Evolutionary conservation across 192 early-diverging fungal species (phyloP), one percentile per base, ranked within the genome.

Genomic region (Rhizophlyctis rosea): DNA sequence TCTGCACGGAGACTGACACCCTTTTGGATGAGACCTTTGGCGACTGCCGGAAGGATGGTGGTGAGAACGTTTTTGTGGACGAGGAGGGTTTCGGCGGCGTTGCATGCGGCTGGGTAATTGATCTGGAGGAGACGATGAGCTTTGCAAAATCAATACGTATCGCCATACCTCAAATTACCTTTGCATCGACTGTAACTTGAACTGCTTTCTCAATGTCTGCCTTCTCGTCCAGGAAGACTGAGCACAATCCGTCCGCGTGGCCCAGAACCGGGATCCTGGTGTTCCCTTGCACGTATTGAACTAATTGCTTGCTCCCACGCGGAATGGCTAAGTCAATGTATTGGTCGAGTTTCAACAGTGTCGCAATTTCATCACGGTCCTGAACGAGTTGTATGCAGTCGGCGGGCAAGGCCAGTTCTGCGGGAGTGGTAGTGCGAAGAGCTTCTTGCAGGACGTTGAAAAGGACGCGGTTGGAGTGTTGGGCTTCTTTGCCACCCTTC

Each of bases 251-350:
- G 75, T 99, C 97, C 31, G 97, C 97, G 67, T 99, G 97, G 47
- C 97, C 97, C 29, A 99, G 81, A n/a, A 99, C 97, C 28, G 97
- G 97, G 61, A 99, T 99, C 90, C 87, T 80, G 16, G 96, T 98
- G 69, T 88, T 88, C 54, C 87, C 88, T 70, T 96, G 91, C 51
- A 98, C 91, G 70, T 92, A 85, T 33, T 87, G 85, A 44, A 99
- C 95, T 49, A 99, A 77, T 50, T 85, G 77, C 63, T 94, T 96
- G 54, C 89, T 91, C 18, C 97, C 97, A 47, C 97, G 77, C 2
- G 97, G 97, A 68, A 99, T 91, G 14, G 95, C 95, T 64, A 99
- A 61, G 69, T 99, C 97, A 55, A 99, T 93, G 64, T 93, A 96
- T 54, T 81, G 70, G 73, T 97, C 97, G 76, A 90, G 77, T 39